Percentiles rank a stretch among this genome's conserved stretches.
These are phyloP conservation scores for Neocucurbitaria cava DNA, from an alignment of 2,329 filamentous ascomycete genomes.

Conservation along the genomic window DNA sequence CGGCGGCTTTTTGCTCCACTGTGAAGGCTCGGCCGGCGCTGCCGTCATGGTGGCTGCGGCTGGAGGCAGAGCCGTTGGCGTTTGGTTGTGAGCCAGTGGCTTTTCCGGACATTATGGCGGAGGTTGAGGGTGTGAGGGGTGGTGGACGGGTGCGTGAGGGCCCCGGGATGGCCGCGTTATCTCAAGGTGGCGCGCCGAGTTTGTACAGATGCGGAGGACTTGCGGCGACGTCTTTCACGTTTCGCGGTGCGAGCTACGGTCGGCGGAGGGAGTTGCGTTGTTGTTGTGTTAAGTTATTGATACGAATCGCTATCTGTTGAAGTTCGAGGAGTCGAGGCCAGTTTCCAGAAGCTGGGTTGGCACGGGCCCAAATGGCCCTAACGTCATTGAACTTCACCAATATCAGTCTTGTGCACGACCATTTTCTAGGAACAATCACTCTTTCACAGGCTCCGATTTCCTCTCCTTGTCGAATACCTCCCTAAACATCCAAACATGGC, in stretches of 20 bases:
- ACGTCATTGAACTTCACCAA: slow-evolving; percentile 34
- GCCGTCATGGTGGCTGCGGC: slow-evolving; percentile 76
- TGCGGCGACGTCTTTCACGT: not conserved
- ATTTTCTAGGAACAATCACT: not conserved
- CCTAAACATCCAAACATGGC: slow-evolving; percentile 43
- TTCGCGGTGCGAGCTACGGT: slow-evolving; percentile 1
- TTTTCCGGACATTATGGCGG: slow-evolving; percentile 51
- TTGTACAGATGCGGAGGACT: slow-evolving; percentile 4
- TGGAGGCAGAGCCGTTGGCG: slow-evolving; percentile 48
- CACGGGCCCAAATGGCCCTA: slow-evolving; percentile 26
- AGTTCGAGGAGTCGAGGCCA: slow-evolving; percentile 34
- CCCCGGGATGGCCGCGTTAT: slow-evolving; percentile 12
- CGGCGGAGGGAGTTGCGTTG: not conserved
- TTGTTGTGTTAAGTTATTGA: slow-evolving; percentile 2
- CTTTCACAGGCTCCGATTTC: not conserved
- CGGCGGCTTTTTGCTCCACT: slow-evolving; percentile 87
- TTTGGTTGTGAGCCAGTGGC: slow-evolving; percentile 53
- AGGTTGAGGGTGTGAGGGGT: slow-evolving; percentile 3
- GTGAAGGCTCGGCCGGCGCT: slow-evolving; percentile 82
- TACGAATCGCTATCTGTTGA: slow-evolving; percentile 25
- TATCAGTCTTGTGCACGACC: slow-evolving; percentile 3
- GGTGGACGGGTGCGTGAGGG: slow-evolving; percentile 4
- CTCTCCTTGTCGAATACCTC: not conserved
- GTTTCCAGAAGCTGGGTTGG: slow-evolving; percentile 33
- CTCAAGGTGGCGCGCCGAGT: slow-evolving; percentile 7